Evolutionary conservation across 441 rosid species (phyloP).

Genomic region (Populus hybrid): DNA sequence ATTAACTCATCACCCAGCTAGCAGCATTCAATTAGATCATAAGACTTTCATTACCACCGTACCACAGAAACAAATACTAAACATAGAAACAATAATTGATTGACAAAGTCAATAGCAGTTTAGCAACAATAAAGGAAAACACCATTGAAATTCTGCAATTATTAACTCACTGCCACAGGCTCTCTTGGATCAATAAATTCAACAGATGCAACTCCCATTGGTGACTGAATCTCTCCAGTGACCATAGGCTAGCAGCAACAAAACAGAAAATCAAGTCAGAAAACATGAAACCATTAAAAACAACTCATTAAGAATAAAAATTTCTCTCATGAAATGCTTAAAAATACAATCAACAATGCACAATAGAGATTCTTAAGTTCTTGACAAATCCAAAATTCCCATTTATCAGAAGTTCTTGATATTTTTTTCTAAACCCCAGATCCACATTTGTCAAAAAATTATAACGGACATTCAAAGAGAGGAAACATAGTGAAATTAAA

Average conservation of each 20-base stretch:
- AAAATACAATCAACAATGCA: neutral
- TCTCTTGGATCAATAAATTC: conserved; percentile 91
- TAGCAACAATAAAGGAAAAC: neutral
- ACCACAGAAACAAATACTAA: neutral
- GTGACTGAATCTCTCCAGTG: conserved; percentile 86
- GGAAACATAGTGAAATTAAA: neutral
- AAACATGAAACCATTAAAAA: neutral
- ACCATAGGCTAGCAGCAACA: conserved; percentile 61
- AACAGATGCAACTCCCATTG: conserved; percentile 84
- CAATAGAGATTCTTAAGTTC: neutral
- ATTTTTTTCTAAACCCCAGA: neutral
- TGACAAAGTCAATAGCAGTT: neutral
- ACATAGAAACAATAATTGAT: neutral
- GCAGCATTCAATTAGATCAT: neutral
- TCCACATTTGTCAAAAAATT: neutral
- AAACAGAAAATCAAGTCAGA: conserved; percentile 13
- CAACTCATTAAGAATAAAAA: neutral
- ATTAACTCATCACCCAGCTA: neutral
- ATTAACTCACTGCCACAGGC: conserved; percentile 70
- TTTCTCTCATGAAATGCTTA: neutral
- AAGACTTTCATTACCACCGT: neutral
- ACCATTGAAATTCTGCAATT: conserved; percentile 9
- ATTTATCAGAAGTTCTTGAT: neutral
- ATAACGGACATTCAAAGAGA: neutral
- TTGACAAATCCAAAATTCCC: neutral